A percentile compares a stretch with the other conserved stretches of the same genome.
Conservation (phyloP, 805 yeast genomes). For the Candida ipomoeae region DNA sequence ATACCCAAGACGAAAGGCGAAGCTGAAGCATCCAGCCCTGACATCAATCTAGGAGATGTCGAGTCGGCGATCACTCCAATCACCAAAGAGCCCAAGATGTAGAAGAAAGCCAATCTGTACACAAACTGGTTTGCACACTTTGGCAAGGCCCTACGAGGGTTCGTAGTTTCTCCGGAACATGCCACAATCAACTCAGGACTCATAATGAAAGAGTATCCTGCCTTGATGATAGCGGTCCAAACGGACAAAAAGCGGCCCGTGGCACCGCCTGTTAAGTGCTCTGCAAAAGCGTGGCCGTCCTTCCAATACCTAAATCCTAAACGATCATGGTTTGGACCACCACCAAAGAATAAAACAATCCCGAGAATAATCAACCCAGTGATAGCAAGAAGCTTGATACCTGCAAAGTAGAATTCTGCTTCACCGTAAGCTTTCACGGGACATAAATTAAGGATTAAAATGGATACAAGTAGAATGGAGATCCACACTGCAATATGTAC, state of each 20-base stretch:
- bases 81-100: constrained; percentile 37
- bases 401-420: constrained; percentile 18
- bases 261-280: constrained; percentile 36
- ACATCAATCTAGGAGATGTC: constrained; percentile 21
- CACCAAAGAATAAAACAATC: constrained; percentile 19
- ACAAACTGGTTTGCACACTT: constrained; percentile 59
- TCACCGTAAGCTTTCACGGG: constrained; percentile 18
- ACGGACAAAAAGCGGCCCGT: constrained; percentile 21
- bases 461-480: constrained; percentile 22
- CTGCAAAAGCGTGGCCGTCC: constrained; percentile 32
- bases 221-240: constrained; percentile 26
- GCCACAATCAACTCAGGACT: constrained; percentile 53
- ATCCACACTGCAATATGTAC: constrained; percentile 39
- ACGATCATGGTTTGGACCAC: constrained; percentile 20
- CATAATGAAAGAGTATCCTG: constrained; percentile 26
- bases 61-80: constrained; percentile 37
- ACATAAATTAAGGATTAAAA: constrained; percentile 14
- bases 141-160: constrained; percentile 57
- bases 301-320: constrained; percentile 21
- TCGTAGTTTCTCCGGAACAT: constrained; percentile 55
- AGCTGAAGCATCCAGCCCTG: constrained; percentile 50
- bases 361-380: constrained; percentile 20
- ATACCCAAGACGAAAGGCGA: constrained; percentile 83
- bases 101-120: constrained; percentile 44
- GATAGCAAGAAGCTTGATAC: constrained; percentile 18